phyloP scores from a whole-genome alignment of 805 yeast genomes.

The Cyberlindnera suaveolens region DNA sequence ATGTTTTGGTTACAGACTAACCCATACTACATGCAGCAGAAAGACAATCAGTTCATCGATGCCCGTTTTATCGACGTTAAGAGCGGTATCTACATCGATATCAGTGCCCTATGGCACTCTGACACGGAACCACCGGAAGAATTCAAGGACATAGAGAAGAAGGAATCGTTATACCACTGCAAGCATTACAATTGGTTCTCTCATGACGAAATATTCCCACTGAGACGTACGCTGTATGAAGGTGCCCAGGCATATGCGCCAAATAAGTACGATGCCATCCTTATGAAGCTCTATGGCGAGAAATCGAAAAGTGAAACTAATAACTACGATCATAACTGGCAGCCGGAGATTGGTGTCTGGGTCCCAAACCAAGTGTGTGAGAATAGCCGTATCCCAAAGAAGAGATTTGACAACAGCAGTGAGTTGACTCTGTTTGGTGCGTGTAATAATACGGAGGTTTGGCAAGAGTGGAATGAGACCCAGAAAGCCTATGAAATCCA shows the following conservation, averaged over 20 bases:
- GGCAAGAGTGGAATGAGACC: conserved; percentile 33
- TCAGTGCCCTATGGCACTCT: conserved; percentile 33
- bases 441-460: conserved; percentile 29
- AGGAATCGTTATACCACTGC: conserved; percentile 20
- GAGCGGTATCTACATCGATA: conserved; percentile 44
- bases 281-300: conserved; percentile 32
- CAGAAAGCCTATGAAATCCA: conserved; percentile 23
- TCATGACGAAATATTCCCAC: conserved; percentile 34
- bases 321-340: conserved; percentile 28
- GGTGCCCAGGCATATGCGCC: conserved; percentile 44
- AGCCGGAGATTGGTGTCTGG: conserved; percentile 39
- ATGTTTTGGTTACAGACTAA: conserved; percentile 29
- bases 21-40: conserved; percentile 28
- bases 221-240: conserved; percentile 37
- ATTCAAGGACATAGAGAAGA: conserved; percentile 6
- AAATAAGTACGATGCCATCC: conserved; percentile 28
- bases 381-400: conserved; percentile 22
- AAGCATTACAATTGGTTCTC: conserved; percentile 25
- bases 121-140: conserved; percentile 7
- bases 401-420: conserved; percentile 22
- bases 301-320: conserved; percentile 20
- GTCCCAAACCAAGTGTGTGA: conserved; percentile 37
- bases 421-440: conserved; percentile 33
- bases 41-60: conserved; percentile 37
- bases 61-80: conserved; percentile 43